A percentile compares a stretch with the other conserved stretches of the same genome.
These are phyloP conservation scores for Camellia granthamiana DNA, from an alignment of 148 eudicot genomes.

Conservation along the genomic window DNA sequence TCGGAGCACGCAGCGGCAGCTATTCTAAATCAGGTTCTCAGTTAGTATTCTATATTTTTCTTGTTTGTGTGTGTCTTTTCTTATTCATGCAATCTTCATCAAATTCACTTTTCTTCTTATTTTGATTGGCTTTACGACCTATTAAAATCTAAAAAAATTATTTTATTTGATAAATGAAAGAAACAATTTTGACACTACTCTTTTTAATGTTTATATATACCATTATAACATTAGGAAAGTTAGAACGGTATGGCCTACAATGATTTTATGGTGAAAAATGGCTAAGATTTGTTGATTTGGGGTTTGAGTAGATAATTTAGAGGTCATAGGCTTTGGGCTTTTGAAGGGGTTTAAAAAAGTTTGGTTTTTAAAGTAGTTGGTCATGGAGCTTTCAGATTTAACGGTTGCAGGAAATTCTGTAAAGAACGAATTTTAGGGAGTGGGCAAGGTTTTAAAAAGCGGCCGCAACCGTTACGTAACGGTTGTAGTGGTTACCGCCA, in stretches of 20 bases:
- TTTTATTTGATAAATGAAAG: neutral
- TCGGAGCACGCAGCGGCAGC: slow-evolving; percentile 77
- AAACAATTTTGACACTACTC: too few relatives aligned
- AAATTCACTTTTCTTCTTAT: slow-evolving; percentile 6
- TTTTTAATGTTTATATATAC: neutral
- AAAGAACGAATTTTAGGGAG: neutral
- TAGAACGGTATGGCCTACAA: neutral
- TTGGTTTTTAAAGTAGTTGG: neutral
- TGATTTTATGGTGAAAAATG: neutral
- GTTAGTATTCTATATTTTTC: neutral
- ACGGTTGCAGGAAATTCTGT: neutral
- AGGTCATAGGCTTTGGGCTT: neutral
- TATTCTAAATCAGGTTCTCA: slow-evolving; percentile 73
- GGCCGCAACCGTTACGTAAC: too few relatives aligned
- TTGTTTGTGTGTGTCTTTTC: neutral
- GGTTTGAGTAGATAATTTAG: neutral
- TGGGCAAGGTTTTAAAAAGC: too few relatives aligned
- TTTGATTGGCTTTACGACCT: too few relatives aligned
- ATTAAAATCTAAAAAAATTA: neutral
- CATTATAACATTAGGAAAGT: neutral
- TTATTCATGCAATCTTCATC: neutral
- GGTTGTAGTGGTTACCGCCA: too few relatives aligned
- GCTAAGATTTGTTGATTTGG: neutral
- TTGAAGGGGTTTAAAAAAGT: neutral
- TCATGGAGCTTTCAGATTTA: neutral